A percentile compares a stretch with the other conserved stretches of the same genome.
These are phyloP conservation scores for Aureobasidium zeae DNA, from an alignment of 2,329 filamentous ascomycete genomes.

Conservation along the genomic window DNA sequence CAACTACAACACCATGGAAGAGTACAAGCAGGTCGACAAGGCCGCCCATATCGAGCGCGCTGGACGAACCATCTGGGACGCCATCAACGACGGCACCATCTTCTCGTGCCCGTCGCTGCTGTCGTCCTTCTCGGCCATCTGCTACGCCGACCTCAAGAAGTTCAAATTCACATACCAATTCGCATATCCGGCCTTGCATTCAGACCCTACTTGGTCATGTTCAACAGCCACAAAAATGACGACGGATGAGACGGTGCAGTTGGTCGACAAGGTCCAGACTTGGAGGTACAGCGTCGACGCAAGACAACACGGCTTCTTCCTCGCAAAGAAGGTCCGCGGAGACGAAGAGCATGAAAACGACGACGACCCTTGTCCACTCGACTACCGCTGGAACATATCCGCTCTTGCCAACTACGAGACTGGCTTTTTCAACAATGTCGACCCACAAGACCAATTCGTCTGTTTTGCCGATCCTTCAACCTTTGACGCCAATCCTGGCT, in stretches of 20 bases:
- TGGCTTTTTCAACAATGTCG: constrained; percentile 71
- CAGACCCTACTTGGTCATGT: constrained; percentile 63
- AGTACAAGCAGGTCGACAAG: constrained; percentile 80
- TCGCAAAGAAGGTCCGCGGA: constrained; percentile 64
- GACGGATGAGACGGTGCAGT: constrained; percentile 60
- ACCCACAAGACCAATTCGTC: constrained; percentile 68
- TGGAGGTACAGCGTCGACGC: constrained; percentile 77
- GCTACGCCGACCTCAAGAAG: constrained; percentile 92
- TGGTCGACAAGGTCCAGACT: constrained; percentile 76
- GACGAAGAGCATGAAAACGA: constrained; percentile 23
- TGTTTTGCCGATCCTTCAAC: constrained; percentile 90
- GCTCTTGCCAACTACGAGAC: constrained; percentile 69
- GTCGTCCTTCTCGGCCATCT: constrained; percentile 78
- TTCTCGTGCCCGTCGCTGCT: constrained; percentile 90
- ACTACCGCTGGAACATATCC: constrained; percentile 68
- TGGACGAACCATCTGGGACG: constrained; percentile 87
- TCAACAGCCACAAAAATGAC: constrained; percentile 38
- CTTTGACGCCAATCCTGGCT: constrained; percentile 77
- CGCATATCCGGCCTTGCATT: constrained; percentile 86
- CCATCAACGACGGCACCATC: constrained; percentile 91
- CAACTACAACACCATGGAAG: constrained; percentile 92
- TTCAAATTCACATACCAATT: constrained; percentile 99
- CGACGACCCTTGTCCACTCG: constrained; percentile 50
- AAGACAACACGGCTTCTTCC: constrained; percentile 86
- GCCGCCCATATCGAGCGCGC: constrained; percentile 65